Evolutionary conservation across 768 basidiomycete genomes (phyloP), one percentile per base, ranked within the genome.

Genomic region (Saitozyma podzolica): DNA sequence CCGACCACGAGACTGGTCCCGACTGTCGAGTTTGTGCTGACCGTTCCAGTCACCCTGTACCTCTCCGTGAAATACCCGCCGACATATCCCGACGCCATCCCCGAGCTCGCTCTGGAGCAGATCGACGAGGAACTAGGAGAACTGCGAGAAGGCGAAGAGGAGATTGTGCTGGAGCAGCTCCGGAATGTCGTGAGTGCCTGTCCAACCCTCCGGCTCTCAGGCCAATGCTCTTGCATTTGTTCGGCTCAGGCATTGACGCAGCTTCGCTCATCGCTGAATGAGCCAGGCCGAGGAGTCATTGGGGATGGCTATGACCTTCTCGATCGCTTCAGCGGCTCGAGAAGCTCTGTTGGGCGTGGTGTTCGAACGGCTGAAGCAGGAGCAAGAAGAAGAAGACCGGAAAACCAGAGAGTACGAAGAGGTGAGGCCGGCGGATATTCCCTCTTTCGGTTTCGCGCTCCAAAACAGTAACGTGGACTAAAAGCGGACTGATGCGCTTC

Each of bases 241-340:
- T 29, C 29, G 29, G 29, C 5, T 29, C 29, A 5, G 29, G 29
- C 29, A 29, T 2, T 29, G 29, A 29, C 29, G 5, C 29, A 29
- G 29, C 29, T 29, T 29, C 29, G 29, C 5, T 2, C 29, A 13
- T 40, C 9, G 50, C 55, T 56, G 56, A 63, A 17, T 59, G 10
- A 40, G 40, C 8, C 47, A 77, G 69, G 79, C 71, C 17, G 75
- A 76, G 58, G 79, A 81, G 56, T 74, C 67, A 10, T 42, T 77
- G 37, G 79, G 78, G 49, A 94, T 94, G 89, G 93, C 96, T 2
- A 97, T 98, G 93, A 94, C 93, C 16, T 99, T 96, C 76, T 92
- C 95, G 0, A 83, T 99, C 16, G 88, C 92, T 10, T 88, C 90
- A 0, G 88, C 89, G 70, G 84, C 96, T 50, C 84, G 89, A 66